Base-by-base conservation (phyloP, 495 filamentous ascomycete genomes). In the Tuber borchii region DNA sequence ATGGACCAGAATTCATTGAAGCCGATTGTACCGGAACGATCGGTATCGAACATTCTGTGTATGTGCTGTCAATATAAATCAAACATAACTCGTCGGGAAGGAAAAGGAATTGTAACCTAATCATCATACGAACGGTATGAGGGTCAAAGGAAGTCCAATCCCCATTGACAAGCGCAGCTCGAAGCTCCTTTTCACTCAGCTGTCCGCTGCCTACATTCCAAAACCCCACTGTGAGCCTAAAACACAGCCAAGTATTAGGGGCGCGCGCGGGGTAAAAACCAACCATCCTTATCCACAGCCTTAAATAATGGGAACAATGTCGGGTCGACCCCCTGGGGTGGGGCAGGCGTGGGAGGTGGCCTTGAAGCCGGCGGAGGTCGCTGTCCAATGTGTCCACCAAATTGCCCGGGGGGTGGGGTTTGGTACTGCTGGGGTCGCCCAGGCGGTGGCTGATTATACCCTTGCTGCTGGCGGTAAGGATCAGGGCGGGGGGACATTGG, bases 41-140 rank as follows among this genome's bases (percentile, higher is more conserved):
- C 92, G 77, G 87, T 90, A 85, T 98, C 95, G 85, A 99, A 99
- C 95, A 98, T 98, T 82, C 91, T 83, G 69, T 74, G 71, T 65
- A 45, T 51, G 42, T 20, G 42, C 39, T 48, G 77, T 79, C 72
- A 79, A 46, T 45, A 80, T 43, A 40, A 56, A 79, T n/a, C 78
- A 26, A 42, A 26, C 14, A 34, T 31, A 40, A 22, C 51, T 31
- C 26, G 56, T 31, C 26, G 56, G 56, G 56, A 65, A 31, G 56
- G 51, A 16, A 70, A 39, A 43, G 31, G 39, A 5, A 71, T 73
- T 37, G 19, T 74, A 74, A 82, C 81, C 88, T 90, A 77, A 98
- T 97, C 95, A 99, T 98, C 93, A 97, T 96, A 76, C 91, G 91
- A 75, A 99, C 93, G 4, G 95, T 99, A 79, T 97, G 92, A n/a